A percentile compares a stretch with the other conserved stretches of the same genome.
Evolutionary conservation across 2,329 filamentous ascomycete genomes (phyloP).

Genomic region (Pseudogymnoascus sp.): DNA sequence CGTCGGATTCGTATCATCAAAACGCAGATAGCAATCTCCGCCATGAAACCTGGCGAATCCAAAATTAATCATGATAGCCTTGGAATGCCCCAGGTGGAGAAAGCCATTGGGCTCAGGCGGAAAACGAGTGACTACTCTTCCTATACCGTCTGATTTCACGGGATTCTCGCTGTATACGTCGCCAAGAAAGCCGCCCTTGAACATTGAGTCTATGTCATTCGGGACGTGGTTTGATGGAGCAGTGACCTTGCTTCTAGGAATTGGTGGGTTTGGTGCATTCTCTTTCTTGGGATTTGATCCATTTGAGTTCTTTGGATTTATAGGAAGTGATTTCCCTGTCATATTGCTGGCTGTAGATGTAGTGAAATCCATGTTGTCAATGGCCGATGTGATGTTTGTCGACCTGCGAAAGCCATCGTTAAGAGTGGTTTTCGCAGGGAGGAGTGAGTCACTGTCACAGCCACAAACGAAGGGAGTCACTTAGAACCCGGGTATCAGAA

Average conservation of each 20-base stretch:
- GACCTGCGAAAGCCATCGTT: not conserved
- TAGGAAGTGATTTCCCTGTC: not conserved
- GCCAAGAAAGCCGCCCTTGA: constrained; percentile 68
- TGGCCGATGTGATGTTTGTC: not conserved
- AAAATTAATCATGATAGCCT: constrained; percentile 94
- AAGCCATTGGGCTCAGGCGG: constrained; percentile 89
- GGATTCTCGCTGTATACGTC: constrained; percentile 64
- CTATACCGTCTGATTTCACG: constrained; percentile 34
- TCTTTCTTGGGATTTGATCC: constrained; percentile 44
- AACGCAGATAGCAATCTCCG: constrained; percentile 57
- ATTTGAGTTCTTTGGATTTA: constrained; percentile 41
- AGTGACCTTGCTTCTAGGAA: constrained; percentile 24
- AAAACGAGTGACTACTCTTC: constrained; percentile 61
- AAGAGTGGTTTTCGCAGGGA: not conserved
- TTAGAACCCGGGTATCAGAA: not conserved
- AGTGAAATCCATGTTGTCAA: not conserved
- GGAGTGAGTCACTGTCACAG: not conserved
- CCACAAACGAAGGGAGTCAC: not conserved
- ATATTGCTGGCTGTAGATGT: not conserved
- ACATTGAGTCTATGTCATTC: constrained; percentile 58
- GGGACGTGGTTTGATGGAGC: constrained; percentile 27
- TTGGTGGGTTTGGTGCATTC: constrained; percentile 29
- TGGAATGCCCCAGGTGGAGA: constrained; percentile 87
- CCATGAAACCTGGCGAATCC: constrained; percentile 82
- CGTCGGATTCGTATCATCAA: constrained; percentile 93